These are phyloP conservation scores for Hyaloscypha finlandica DNA, from an alignment of 495 filamentous ascomycete genomes.

Conservation along the genomic window DNA sequence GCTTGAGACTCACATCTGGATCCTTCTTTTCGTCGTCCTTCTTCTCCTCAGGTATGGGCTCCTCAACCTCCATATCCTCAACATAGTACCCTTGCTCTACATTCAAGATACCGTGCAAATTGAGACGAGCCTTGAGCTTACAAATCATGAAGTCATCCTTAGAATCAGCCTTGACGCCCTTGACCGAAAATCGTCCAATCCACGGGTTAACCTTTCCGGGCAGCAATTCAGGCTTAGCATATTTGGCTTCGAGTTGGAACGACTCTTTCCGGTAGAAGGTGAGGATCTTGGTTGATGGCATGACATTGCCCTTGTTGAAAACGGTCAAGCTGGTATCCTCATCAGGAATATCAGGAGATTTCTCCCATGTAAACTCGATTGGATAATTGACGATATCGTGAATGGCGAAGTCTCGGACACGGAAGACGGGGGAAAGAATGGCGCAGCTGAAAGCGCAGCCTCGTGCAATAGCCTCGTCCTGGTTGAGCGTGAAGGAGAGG, in stretches of 20 bases:
- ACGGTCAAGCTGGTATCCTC: constrained; percentile 97
- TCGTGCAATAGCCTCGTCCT: constrained; percentile 95
- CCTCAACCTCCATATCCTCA: constrained; percentile 97
- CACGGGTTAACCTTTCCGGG: constrained; percentile 91
- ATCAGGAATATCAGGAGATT: constrained; percentile 96
- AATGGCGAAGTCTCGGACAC: constrained; percentile 95
- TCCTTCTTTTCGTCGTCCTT: constrained; percentile 53
- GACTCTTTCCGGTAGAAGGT: constrained; percentile 99
- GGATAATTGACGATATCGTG: constrained; percentile 98
- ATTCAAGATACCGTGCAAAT: constrained; percentile 95
- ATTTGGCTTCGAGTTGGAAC: constrained; percentile 95
- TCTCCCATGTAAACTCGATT: constrained; percentile 99
- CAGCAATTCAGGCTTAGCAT: constrained; percentile 82
- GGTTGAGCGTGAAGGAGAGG: constrained; percentile 96
- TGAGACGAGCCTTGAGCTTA: constrained; percentile 98
- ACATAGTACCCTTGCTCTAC: constrained; percentile 98
- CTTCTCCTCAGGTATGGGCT: constrained; percentile 72
- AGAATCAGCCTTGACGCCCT: constrained; percentile 80
- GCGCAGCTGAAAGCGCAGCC: constrained; percentile 98
- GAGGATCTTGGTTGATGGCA: constrained; percentile 99
- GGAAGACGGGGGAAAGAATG: constrained; percentile 97
- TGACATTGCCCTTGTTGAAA: constrained; percentile 95
- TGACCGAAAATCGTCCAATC: constrained; percentile 95
- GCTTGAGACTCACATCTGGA: constrained; percentile 47
- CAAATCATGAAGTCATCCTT: constrained; percentile 98